phyloP scores from a whole-genome alignment of 78 protist genomes.

The Pigoraptor vietnamica region DNA sequence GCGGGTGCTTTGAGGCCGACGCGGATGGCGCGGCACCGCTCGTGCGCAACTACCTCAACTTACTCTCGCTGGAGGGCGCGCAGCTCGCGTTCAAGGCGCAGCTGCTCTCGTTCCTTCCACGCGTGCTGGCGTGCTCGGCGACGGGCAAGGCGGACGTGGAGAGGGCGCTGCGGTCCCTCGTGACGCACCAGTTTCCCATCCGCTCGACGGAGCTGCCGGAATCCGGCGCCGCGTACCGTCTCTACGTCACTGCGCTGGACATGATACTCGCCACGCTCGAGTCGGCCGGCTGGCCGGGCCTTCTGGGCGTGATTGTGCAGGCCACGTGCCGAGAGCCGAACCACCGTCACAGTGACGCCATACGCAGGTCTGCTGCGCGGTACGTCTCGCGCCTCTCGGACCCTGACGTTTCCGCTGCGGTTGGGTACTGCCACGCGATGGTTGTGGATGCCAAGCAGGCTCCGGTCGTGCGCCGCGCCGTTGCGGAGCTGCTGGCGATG shows the following conservation, averaged over 20 bases:
- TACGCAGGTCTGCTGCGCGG: no score
- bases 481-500: neutral
- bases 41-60: neutral
- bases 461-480: neutral
- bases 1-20: neutral
- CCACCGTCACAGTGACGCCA: neutral
- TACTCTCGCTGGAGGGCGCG: neutral
- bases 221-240: slow-evolving; percentile 15
- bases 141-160: neutral
- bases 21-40: neutral
- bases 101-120: neutral
- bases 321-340: neutral
- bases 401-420: no score
- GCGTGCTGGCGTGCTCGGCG: neutral
- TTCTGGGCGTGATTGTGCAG: neutral
- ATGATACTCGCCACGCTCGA: neutral
- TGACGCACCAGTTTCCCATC: slow-evolving; percentile 50
- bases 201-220: slow-evolving; percentile 42
- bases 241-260: neutral
- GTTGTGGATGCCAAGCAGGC: neutral
- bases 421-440: neutral
- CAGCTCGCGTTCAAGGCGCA: neutral
- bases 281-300: neutral
- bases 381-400: neutral
- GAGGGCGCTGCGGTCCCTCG: no score